Evolutionary conservation across 805 yeast genomes (phyloP).

Genomic region (Metschnikowia borealis): DNA sequence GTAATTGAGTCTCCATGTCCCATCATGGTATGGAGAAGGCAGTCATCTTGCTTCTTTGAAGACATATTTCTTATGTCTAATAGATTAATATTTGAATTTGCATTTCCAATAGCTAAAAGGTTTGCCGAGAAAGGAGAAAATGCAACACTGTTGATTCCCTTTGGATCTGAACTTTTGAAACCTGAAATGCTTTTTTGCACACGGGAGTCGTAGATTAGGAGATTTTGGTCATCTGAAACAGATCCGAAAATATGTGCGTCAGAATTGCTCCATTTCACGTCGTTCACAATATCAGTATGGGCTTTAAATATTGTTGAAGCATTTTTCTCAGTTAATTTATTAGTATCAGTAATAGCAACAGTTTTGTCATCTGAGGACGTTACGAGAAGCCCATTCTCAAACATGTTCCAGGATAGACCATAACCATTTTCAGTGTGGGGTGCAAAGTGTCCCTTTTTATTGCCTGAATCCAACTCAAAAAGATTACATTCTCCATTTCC

Average conservation of each 20-base stretch:
- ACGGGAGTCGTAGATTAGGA: slow-evolving; percentile 55
- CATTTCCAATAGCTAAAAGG: slow-evolving; percentile 65
- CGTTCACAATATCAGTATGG: slow-evolving; percentile 66
- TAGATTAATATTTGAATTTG: slow-evolving; percentile 62
- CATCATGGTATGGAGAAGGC: slow-evolving; percentile 64
- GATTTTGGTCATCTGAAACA: slow-evolving; percentile 65
- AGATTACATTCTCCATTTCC: slow-evolving; percentile 61
- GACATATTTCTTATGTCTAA: slow-evolving; percentile 54
- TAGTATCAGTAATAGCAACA: slow-evolving; percentile 58
- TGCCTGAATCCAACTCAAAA: slow-evolving; percentile 39
- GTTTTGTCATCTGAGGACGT: slow-evolving; percentile 66
- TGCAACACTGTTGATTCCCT: slow-evolving; percentile 57
- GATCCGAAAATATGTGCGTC: slow-evolving; percentile 56
- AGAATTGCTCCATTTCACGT: slow-evolving; percentile 65
- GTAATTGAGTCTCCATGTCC: slow-evolving; percentile 77
- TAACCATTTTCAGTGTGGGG: slow-evolving; percentile 69
- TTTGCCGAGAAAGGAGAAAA: slow-evolving; percentile 61
- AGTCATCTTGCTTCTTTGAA: slow-evolving; percentile 10
- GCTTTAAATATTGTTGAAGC: slow-evolving; percentile 12
- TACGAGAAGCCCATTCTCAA: slow-evolving; percentile 45
- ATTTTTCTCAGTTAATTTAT: neutral
- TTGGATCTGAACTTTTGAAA: slow-evolving; percentile 25
- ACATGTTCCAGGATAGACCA: slow-evolving; percentile 65
- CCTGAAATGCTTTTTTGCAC: slow-evolving; percentile 21
- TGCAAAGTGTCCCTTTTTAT: slow-evolving; percentile 30